These are phyloP conservation scores for Phyllachora maydis DNA, from an alignment of 2,329 filamentous ascomycete genomes.

Conservation along the genomic window DNA sequence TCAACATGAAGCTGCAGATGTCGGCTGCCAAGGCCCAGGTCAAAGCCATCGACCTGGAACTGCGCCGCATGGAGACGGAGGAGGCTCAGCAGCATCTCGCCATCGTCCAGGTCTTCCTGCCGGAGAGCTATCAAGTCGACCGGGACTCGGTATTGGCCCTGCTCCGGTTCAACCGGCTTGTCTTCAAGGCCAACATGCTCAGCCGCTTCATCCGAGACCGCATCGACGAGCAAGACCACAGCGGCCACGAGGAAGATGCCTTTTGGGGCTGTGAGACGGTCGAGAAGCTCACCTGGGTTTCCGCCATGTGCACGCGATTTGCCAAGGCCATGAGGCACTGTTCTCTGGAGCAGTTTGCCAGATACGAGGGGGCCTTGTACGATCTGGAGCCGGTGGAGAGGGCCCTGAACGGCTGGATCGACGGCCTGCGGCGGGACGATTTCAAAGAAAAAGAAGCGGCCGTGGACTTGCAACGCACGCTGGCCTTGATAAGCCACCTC, in stretches of 20 bases:
- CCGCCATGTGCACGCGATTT: conserved; percentile 67
- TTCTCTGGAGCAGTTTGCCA: conserved; percentile 56
- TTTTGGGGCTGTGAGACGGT: conserved; percentile 65
- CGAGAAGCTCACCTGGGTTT: conserved; percentile 71
- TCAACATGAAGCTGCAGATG: conserved; percentile 83
- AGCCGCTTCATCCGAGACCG: conserved; percentile 63
- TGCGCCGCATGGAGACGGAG: conserved; percentile 70
- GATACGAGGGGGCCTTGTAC: conserved; percentile 59
- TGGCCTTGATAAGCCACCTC: conserved; percentile 73
- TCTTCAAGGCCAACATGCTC: conserved; percentile 70
- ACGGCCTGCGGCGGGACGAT: conserved; percentile 64
- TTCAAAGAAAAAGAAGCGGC: conserved; percentile 70
- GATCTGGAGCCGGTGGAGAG: conserved; percentile 86
- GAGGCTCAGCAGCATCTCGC: conserved; percentile 75
- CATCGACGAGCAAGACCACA: conserved; percentile 44
- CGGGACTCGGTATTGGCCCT: conserved; percentile 75
- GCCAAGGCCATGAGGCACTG: conserved; percentile 62
- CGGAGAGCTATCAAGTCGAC: conserved; percentile 63
- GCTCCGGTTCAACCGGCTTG: conserved; percentile 68
- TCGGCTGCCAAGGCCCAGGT: conserved; percentile 81
- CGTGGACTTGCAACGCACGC: conserved; percentile 61
- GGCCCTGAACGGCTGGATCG: conserved; percentile 73
- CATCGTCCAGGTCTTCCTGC: conserved; percentile 77
- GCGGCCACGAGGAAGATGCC: conserved; percentile 55
- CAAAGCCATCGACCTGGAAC: conserved; percentile 83